These are phyloP conservation scores for Sphaerostilbella broomeana DNA, from an alignment of 2,329 filamentous ascomycete species.

Conservation along the genomic window DNA sequence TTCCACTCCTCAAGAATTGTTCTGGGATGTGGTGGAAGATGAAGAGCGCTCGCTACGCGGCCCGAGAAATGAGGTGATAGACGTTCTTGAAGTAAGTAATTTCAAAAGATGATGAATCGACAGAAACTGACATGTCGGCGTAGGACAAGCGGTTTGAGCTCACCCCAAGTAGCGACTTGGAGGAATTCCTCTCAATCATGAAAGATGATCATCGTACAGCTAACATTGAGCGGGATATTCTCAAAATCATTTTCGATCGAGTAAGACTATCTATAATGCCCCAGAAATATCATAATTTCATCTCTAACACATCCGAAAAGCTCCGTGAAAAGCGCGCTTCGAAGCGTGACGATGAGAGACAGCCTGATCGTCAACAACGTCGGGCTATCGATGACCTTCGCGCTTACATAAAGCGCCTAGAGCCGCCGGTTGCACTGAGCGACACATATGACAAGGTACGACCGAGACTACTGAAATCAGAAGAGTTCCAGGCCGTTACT, in stretches of 20 bases:
- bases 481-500: slow-evolving; percentile 77
- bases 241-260: slow-evolving; percentile 78
- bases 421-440: slow-evolving; percentile 68
- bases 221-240: slow-evolving; percentile 73
- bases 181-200: slow-evolving; percentile 80
- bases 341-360: slow-evolving; percentile 77
- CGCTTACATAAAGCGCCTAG: slow-evolving; percentile 79
- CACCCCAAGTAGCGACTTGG: slow-evolving; percentile 75
- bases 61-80: slow-evolving; percentile 74
- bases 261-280: slow-evolving; percentile 34
- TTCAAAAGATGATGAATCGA: neutral
- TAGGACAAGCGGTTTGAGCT: slow-evolving; percentile 91
- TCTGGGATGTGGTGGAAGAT: slow-evolving; percentile 93
- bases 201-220: slow-evolving; percentile 81
- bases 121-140: slow-evolving; percentile 12
- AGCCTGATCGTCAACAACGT: slow-evolving; percentile 78
- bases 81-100: slow-evolving; percentile 73
- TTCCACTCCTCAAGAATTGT: slow-evolving; percentile 81
- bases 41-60: slow-evolving; percentile 82
- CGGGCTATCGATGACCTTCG: slow-evolving; percentile 79
- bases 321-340: slow-evolving; percentile 81
- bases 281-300: too few species aligned
- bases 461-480: slow-evolving; percentile 67
- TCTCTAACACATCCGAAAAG: slow-evolving; percentile 32
- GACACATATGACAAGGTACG: slow-evolving; percentile 89